phyloP scores from a whole-genome alignment of 1,284 basidiomycete species.

The Ceratobasidium sp. region DNA sequence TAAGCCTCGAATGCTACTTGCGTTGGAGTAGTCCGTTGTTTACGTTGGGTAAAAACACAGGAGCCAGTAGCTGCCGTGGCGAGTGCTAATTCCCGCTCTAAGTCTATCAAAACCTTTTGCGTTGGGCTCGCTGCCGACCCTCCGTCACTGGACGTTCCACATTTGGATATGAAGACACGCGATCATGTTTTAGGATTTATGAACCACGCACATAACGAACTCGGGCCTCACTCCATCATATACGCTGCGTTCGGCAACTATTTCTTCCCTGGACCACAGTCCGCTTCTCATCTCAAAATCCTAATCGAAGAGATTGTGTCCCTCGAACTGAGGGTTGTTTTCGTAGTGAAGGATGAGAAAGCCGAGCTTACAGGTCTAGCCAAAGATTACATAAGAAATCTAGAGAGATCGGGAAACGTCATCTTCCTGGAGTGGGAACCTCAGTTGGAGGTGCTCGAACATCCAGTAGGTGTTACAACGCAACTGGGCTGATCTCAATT shows the following conservation, averaged over 20 bases:
- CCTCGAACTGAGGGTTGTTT: not conserved
- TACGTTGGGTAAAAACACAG: not conserved
- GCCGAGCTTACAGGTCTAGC: not conserved
- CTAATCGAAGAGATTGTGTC: slow-evolving; percentile 1
- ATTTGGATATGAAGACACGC: not conserved
- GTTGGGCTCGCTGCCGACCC: slow-evolving; percentile 2
- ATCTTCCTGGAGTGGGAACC: slow-evolving; percentile 29
- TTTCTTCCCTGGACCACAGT: slow-evolving; percentile 19
- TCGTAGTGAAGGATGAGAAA: not conserved
- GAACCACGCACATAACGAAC: slow-evolving; percentile 7
- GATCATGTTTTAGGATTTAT: slow-evolving; percentile 22
- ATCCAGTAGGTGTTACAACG: slow-evolving; percentile 14
- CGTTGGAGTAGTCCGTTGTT: not conserved
- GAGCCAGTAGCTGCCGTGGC: slow-evolving; percentile 4
- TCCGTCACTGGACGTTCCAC: not conserved
- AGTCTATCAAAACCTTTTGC: not conserved
- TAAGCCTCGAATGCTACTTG: no score
- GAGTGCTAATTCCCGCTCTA: not conserved
- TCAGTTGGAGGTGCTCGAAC: slow-evolving; percentile 20
- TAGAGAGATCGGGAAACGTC: slow-evolving; percentile 5
- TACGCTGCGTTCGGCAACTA: slow-evolving; percentile 31
- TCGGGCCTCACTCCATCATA: slow-evolving; percentile 13
- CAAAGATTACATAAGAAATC: not conserved
- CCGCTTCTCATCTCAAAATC: slow-evolving; percentile 4
- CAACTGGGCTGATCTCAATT: not conserved